Base-by-base conservation (phyloP, 768 basidiomycete species). In the Tulasnella sp. region DNA sequence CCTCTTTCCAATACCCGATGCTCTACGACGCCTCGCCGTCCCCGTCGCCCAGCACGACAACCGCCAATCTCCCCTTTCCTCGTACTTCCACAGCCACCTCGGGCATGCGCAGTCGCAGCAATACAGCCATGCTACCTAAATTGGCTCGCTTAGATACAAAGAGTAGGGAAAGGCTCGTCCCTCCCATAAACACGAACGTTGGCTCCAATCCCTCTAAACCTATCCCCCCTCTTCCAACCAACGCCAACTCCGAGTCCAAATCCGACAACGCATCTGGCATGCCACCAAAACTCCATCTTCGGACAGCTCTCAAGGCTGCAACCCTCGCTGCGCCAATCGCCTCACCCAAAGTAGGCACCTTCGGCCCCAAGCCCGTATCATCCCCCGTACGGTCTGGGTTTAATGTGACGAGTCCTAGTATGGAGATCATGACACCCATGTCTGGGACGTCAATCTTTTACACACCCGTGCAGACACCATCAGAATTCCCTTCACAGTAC, bases 401-500 rank as follows among this genome's bases (percentile, higher is more conserved):
- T 32, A 34, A 29, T 32, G 31, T 25, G 6, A 19, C 14, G 31
- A 29, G 15, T 12, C 58, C 57, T 8, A 32, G 40, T 48, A 14
- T 35, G 39, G 32, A 50, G 36, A 25, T 42, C 29, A 48, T 49
- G 43, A 36, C 25, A 17, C 49, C 53, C 41, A n/a, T 40, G 49
- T 59, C 58, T 11, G 58, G 39, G 17, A 58, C 42, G 29, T 58
- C 42, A 29, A 29, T 51, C 34, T 59, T 34, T 49, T 61, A 39
- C 23, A 60, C 55, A 12, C 55, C 43, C 8, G 57, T 48, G 9
- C 50, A 42, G 61, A 70, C 57, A 52, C 67, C 12, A 61, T 62
- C 15, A 75, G 76, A 57, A 71, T 74, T 51, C 69, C 73, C 55
- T 74, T 79, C 12, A 39, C 40, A 42, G 45, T 53, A 46, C 60